phyloP scores from a whole-genome alignment of 2,329 filamentous ascomycete genomes.

The Xylariaceae sp. region DNA sequence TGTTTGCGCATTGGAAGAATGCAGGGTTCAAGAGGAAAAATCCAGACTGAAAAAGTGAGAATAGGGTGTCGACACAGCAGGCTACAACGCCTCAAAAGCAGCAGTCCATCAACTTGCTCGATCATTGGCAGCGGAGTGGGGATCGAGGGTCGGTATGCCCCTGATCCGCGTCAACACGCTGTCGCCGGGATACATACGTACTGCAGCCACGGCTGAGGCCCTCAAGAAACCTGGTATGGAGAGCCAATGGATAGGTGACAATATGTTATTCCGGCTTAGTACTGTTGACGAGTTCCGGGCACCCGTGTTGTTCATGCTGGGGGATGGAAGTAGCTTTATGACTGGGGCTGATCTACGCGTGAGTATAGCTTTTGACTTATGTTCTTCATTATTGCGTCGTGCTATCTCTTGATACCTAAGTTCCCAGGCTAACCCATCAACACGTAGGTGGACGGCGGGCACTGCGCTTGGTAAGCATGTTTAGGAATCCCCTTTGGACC shows the following conservation, averaged over 20 bases:
- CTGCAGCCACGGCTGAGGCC: slow-evolving; percentile 32
- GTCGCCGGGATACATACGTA: slow-evolving; percentile 53
- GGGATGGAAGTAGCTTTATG: slow-evolving; percentile 38
- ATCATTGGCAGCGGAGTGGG: slow-evolving; percentile 53
- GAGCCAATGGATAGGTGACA: slow-evolving; percentile 29
- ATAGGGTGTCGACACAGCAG: slow-evolving; percentile 39
- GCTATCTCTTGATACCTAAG: no score
- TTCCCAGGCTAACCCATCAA: no score
- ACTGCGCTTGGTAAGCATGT: slow-evolving; percentile 21
- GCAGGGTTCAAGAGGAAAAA: not conserved
- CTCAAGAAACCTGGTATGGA: slow-evolving; percentile 31
- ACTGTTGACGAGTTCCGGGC: slow-evolving; percentile 36
- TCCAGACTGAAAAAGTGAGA: not conserved
- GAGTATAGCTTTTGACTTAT: no score
- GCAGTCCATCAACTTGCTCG: slow-evolving; percentile 51
- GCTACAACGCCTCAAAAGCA: slow-evolving; percentile 54
- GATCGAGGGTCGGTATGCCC: slow-evolving; percentile 36
- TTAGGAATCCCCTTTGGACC: no score
- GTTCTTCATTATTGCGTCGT: no score
- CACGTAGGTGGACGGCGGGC: slow-evolving; percentile 32
- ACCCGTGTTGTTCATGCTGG: slow-evolving; percentile 35
- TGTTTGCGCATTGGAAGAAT: no score
- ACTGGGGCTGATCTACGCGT: slow-evolving; percentile 38
- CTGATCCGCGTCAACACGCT: slow-evolving; percentile 52
- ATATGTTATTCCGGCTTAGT: slow-evolving; percentile 35